Base-by-base conservation (phyloP, 1,139 yeast species). In the Yamadazyma blattariae region DNA sequence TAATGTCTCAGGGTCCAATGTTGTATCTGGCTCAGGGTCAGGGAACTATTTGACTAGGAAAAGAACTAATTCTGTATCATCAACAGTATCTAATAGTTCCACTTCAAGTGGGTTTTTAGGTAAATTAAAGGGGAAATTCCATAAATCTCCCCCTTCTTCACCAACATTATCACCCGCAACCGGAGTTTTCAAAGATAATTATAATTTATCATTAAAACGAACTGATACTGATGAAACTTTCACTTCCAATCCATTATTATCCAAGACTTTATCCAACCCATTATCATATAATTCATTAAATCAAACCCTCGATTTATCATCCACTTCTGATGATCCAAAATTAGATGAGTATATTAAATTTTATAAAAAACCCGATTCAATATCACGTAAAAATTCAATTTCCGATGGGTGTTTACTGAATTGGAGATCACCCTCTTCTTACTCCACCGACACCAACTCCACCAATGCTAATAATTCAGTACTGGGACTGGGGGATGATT, bases 261-360 rank as follows among this genome's bases (percentile, higher is more conserved):
- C 34, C 9, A 33, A 17, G 24, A 25, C 37, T 2, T 13, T 20
- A 8, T 37, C 40, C 4, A 32, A 37, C 12, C 4, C 16, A 7
- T 17, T 7, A 7, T 11, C 22, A n/a, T 14, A 12, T 13, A 18
- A 12, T n/a, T 13, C 23, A 10, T n/a, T 19, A 5, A 7, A 7
- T n/a, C 25, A 23, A 12, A n/a, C 25, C n/a, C n/a, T 23, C 9
- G 25, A 23, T 23, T 6, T 4, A 4, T 5, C 5, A 5, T 17
- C 19, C 2, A 52, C 57, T 10, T 29, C 35, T 11, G 41, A 63
- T 21, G 86, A 81, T 47, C 81, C 83, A 2, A 67, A 77, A 43
- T 52, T 82, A 26, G 75, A 76, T 27, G 79, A 77, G 35, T 82
- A 80, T 48, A 61, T 82, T 38, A 64, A 66, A 33, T 73, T 71